Conservation (phyloP, 768 basidiomycete genomes). For the Zangia roseola region DNA sequence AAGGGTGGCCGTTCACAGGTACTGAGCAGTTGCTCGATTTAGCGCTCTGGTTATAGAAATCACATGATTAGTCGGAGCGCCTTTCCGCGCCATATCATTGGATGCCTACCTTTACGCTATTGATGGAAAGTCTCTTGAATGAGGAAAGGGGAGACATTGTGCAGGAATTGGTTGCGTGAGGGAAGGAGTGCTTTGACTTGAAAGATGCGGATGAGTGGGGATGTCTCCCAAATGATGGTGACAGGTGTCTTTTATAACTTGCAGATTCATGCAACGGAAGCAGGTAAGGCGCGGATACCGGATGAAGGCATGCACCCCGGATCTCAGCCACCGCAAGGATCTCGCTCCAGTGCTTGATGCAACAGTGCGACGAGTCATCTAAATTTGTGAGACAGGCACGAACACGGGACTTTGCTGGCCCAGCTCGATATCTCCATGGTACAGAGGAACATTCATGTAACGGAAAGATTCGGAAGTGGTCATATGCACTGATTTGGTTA, state of each 20-base stretch:
- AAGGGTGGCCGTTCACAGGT: constrained; percentile 13
- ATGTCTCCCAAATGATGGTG: background rate
- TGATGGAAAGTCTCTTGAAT: constrained; percentile 23
- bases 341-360: constrained; percentile 6
- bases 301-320: constrained; percentile 8
- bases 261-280: background rate
- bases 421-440: constrained; percentile 9
- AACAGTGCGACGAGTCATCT: background rate
- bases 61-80: background rate
- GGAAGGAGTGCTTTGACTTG: background rate
- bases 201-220: background rate
- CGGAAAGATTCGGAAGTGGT: too few species aligned
- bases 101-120: constrained; percentile 19
- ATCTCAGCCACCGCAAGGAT: constrained; percentile 12
- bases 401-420: background rate
- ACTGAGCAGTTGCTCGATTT: constrained; percentile 17
- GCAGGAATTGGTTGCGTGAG: background rate
- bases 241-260: constrained; percentile 20
- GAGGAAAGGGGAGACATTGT: constrained; percentile 18
- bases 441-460: background rate
- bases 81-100: background rate
- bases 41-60: constrained; percentile 11
- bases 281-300: constrained; percentile 1
- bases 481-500: too few species aligned
- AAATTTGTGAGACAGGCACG: background rate